Evolutionary conservation across 306 rosid genomes (phyloP), one percentile per base, ranked within the genome.

Genomic region (Argentina anserina): DNA sequence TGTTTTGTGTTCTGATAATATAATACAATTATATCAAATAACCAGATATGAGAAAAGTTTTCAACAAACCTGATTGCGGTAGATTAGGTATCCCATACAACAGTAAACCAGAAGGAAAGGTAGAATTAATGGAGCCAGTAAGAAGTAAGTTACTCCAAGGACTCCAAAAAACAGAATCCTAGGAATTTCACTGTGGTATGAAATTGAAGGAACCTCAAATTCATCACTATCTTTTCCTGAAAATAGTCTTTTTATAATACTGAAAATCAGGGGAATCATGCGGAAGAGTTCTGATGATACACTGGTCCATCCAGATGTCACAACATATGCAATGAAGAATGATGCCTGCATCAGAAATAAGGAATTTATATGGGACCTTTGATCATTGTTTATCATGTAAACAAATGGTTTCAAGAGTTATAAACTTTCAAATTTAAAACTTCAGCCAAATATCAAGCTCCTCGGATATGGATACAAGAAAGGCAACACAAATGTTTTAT

Each of bases 71-170:
- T 92, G 97, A 79, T 90, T 90, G 20, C 86, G 87, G 75, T 29
- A 92, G 81, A 92, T 47, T 68, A 92, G 78, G 84, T 86, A 89
- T 58, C 87, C 94, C 74, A 92, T 67, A 69, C 92, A 90, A 39
- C 80, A 84, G 83, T 92, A 92, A 65, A 76, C 75, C 84, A 92
- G 52, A 72, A 92, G 85, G 81, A 92, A 92, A 0, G 97, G 97
- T 65, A 92, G 78, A 83, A 90, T 92, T 14, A 92, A 75, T 29
- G 97, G 97, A 78, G 97, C 90, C 4, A 84, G 78, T 63, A 80
- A 60, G 61, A 90, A 92, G 78, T 89, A 92, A 49, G 96, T 85
- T 65, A 86, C 78, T 31, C 97, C 97, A 69, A 92, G 78, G 33
- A 84, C 75, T 67, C 72, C 73, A 39, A 85, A 89, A 76, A 90